Percentiles rank a stretch among this genome's conserved stretches.
Evolutionary conservation across 2,329 filamentous ascomycete genomes (phyloP).

Genomic region (Purpureocillium takamizusanense): DNA sequence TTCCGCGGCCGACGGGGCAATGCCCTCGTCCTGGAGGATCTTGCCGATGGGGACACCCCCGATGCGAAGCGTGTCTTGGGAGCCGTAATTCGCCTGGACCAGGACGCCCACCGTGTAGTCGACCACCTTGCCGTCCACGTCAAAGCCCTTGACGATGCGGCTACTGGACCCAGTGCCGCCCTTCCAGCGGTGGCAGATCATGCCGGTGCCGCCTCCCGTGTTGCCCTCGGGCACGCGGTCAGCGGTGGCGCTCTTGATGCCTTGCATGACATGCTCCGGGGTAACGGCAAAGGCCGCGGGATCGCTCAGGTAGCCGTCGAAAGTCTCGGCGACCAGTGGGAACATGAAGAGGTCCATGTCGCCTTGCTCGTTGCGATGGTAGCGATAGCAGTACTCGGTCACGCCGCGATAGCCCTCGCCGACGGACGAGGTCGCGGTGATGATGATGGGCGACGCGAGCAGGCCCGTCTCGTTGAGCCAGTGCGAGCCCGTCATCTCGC

Average conservation of each 20-base stretch:
- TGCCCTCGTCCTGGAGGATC: slow-evolving; percentile 30
- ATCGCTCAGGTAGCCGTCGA: slow-evolving; percentile 53
- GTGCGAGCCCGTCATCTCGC: slow-evolving; percentile 52
- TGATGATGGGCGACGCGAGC: slow-evolving; percentile 47
- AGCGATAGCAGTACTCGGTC: slow-evolving; percentile 42
- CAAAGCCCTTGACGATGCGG: slow-evolving; percentile 41
- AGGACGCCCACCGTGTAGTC: slow-evolving; percentile 52
- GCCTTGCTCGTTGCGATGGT: slow-evolving; percentile 30
- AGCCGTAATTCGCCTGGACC: slow-evolving; percentile 58
- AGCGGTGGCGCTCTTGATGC: slow-evolving; percentile 40
- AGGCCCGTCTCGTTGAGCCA: slow-evolving; percentile 55
- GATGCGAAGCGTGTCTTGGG: slow-evolving; percentile 45
- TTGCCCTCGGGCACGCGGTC: slow-evolving; percentile 51
- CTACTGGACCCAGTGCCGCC: slow-evolving; percentile 57
- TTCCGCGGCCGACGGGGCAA: not conserved
- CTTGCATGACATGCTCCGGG: slow-evolving; percentile 41
- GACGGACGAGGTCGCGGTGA: slow-evolving; percentile 50
- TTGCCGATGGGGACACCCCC: slow-evolving; percentile 53
- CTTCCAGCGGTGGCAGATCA: slow-evolving; percentile 58
- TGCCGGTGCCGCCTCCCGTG: slow-evolving; percentile 58
- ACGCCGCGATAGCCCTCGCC: slow-evolving; percentile 51
- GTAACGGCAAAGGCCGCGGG: slow-evolving; percentile 44
- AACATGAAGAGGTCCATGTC: slow-evolving; percentile 43
- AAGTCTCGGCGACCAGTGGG: slow-evolving; percentile 55
- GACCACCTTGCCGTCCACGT: slow-evolving; percentile 19